A percentile compares a stretch with the other conserved stretches of the same genome.
These are phyloP conservation scores for Ophiostoma quercus DNA, from an alignment of 2,329 filamentous ascomycete species.

Conservation along the genomic window DNA sequence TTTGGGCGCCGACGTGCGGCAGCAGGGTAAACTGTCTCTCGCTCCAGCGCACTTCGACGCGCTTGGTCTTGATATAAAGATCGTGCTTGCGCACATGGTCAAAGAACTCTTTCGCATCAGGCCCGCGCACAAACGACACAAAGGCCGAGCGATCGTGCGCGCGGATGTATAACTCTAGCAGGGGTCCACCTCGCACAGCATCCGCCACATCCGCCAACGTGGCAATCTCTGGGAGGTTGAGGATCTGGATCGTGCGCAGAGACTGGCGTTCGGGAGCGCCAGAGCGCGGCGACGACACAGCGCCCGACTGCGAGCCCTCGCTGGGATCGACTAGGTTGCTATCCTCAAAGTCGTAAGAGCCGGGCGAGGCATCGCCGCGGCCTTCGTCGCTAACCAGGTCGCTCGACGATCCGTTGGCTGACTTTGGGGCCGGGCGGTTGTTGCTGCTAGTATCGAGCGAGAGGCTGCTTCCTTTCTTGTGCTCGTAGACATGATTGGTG, in stretches of 20 bases:
- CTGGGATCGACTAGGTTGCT: background rate
- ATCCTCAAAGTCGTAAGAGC: slow-evolving; percentile 3
- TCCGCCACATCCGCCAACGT: slow-evolving; percentile 62
- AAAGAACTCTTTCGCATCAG: slow-evolving; percentile 60
- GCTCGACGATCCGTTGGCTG: background rate
- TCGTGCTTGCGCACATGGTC: slow-evolving; percentile 59
- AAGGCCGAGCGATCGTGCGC: slow-evolving; percentile 54
- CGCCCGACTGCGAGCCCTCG: background rate
- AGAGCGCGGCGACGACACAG: background rate
- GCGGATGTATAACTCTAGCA: slow-evolving; percentile 64
- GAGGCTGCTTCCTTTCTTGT: background rate
- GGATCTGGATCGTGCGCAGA: slow-evolving; percentile 56
- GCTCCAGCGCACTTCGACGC: slow-evolving; percentile 61
- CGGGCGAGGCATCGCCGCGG: background rate
- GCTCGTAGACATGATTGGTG: background rate
- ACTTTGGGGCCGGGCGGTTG: background rate
- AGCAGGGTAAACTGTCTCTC: slow-evolving; percentile 64
- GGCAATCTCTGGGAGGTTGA: slow-evolving; percentile 55
- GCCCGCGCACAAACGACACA: slow-evolving; percentile 64
- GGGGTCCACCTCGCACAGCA: slow-evolving; percentile 61
- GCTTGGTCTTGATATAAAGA: slow-evolving; percentile 59
- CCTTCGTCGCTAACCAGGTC: background rate
- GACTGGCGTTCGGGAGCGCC: background rate
- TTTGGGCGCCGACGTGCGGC: slow-evolving; percentile 58
- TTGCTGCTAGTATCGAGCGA: background rate